Conservation (phyloP, 495 filamentous ascomycete genomes). For the Lineolata rhizophorae region DNA sequence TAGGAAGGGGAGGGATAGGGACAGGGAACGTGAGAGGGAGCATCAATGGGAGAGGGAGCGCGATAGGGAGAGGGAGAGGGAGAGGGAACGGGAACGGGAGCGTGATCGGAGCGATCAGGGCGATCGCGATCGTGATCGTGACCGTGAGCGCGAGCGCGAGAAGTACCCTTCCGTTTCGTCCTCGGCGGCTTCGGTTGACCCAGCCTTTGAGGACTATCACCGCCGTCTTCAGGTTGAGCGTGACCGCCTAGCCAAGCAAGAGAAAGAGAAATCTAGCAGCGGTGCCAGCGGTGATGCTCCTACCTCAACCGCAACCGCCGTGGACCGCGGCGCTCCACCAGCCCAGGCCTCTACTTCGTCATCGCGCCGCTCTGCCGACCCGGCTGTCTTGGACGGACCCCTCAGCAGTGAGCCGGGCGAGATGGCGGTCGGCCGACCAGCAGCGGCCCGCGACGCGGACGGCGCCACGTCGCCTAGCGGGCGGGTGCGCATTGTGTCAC, state of each 20-base stretch:
- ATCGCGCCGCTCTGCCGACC: no score
- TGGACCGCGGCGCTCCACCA: no score
- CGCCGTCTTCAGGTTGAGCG: no score
- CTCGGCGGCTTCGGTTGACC: neutral
- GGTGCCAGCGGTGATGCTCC: no score
- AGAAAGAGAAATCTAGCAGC: no score
- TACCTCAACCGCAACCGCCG: no score
- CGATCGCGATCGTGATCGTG: conserved; percentile 9
- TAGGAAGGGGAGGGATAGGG: conserved; percentile 5
- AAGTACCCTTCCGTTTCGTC: neutral
- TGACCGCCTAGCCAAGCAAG: no score
- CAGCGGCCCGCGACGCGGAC: neutral
- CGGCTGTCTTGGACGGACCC: no score
- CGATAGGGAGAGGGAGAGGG: conserved; percentile 1
- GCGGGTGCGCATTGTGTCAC: conserved; percentile 17
- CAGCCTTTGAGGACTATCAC: no score
- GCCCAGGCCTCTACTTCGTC: no score
- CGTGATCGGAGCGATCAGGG: conserved; percentile 3
- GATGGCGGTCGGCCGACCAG: neutral
- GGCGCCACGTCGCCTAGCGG: neutral
- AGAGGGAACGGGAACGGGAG: conserved; percentile 9
- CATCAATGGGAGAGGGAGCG: conserved; percentile 6
- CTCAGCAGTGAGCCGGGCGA: no score
- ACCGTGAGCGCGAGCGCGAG: conserved; percentile 1
- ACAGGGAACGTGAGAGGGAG: conserved; percentile 6